Base-by-base conservation (phyloP, 306 rosid species). In the Cucumis cinereus region DNA sequence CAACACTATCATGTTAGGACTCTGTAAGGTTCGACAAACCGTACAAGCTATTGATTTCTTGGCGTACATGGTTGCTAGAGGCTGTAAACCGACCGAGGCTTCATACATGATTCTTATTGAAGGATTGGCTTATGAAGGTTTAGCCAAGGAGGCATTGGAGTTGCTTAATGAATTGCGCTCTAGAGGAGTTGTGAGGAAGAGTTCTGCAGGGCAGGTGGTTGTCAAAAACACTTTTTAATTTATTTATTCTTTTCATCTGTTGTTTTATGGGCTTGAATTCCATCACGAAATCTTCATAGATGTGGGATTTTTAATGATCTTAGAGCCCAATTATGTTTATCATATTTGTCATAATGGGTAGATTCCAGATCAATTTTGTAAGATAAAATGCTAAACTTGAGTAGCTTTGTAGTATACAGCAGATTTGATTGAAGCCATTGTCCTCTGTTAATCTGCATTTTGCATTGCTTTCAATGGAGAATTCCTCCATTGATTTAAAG, bases 81-180 rank as follows among this genome's bases (percentile, higher is more conserved):
- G 91, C 73, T 94, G 96, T 77, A 88, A 84, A 66, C 99, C 99
- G 40, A 87, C 96, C 14, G 99, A 94, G 88, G 86, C 85, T 73
- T 87, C 99, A 1, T 94, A 94, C 79, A 89, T 94, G 40, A 89
- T 90, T 85, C 99, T 94, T 66, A 86, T 94, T 52, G 96, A 89
- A 84, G 98, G 97, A 83, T 81, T 94, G 75, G 96, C 99, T 13
- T 81, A 82, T 77, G 98, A 95, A 86, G 99, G 99, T 43, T 81
- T 95, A 1, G 91, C 90, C 12, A 87, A 86, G 80, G 98, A 95
- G 66, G 99, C 98, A 66, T 74, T 95, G 87, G 90, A 81, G 82
- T 80, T 95, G 54, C 76, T 90, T 50, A 84, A 84, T 76, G 92
- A 92, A 79, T 74, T 95, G 82, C 79, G 86, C 81, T 81, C 82